A percentile compares a stretch with the other conserved stretches of the same genome.
These are phyloP conservation scores for Torrubiella hemipterigena DNA, from an alignment of 2,329 filamentous ascomycete species.

Conservation along the genomic window DNA sequence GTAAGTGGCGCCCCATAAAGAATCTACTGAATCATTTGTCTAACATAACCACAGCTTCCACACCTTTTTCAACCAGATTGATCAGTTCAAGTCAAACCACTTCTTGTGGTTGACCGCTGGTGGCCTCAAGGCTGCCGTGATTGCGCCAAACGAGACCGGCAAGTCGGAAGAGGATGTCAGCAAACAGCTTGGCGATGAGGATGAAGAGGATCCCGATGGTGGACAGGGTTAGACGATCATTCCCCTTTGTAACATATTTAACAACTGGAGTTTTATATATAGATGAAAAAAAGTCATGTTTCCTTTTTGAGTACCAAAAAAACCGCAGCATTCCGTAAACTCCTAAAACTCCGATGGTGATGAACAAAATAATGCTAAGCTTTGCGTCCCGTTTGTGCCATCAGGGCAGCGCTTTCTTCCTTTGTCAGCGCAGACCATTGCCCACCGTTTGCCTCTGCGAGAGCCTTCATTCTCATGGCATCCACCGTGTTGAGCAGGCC, in stretches of 20 bases:
- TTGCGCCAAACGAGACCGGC: slow-evolving; percentile 17
- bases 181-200: slow-evolving; percentile 39
- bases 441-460: slow-evolving; percentile 23
- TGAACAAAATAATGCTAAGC: too few species aligned
- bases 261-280: slow-evolving; percentile 1
- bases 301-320: too few species aligned
- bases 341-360: too few species aligned
- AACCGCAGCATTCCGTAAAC: too few species aligned
- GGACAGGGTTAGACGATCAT: slow-evolving; percentile 24
- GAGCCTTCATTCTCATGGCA: slow-evolving; percentile 16
- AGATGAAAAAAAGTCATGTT: not conserved
- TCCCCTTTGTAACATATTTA: not conserved
- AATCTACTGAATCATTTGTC: not conserved
- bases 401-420: slow-evolving; percentile 4
- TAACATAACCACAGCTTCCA: slow-evolving; percentile 45
- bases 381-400: slow-evolving; percentile 1
- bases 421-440: slow-evolving; percentile 19
- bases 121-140: slow-evolving; percentile 49
- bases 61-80: slow-evolving; percentile 67
- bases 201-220: slow-evolving; percentile 35
- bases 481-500: slow-evolving; percentile 23
- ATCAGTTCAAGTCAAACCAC: slow-evolving; percentile 58
- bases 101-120: slow-evolving; percentile 66
- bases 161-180: slow-evolving; percentile 30
- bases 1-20: slow-evolving; percentile 38